phyloP scores from a whole-genome alignment of 139 green algal genomes.

The Chlamydomonas eustigma region DNA sequence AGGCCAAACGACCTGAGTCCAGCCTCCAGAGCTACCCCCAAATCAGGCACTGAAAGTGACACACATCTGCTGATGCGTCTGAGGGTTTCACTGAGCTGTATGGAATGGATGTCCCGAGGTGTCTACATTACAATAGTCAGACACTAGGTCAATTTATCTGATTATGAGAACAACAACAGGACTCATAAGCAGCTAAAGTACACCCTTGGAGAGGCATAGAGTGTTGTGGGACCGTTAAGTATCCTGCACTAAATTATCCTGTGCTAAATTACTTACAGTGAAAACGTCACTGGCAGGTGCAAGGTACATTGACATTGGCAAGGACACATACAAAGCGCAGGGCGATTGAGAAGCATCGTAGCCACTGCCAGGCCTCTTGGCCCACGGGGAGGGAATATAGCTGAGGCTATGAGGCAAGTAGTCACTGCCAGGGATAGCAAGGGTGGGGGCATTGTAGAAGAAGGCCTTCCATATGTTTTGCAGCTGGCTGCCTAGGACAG shows the following conservation, averaged over 20 bases:
- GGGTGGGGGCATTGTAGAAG: not conserved
- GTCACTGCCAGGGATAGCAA: too few relatives aligned
- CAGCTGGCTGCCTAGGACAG: slow-evolving; percentile 26
- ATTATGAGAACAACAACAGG: too few relatives aligned
- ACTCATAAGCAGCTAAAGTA: too few relatives aligned
- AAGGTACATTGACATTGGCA: slow-evolving; percentile 11
- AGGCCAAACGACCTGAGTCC: slow-evolving; percentile 21
- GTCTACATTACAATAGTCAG: not conserved
- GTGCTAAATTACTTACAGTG: too few relatives aligned
- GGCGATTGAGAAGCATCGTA: not conserved
- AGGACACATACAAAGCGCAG: slow-evolving; percentile 23
- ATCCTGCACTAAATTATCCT: too few relatives aligned
- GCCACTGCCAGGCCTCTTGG: too few relatives aligned
- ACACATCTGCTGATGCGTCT: slow-evolving; percentile 17
- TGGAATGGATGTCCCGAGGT: not conserved
- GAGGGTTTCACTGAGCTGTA: slow-evolving; percentile 22
- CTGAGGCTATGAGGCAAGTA: too few relatives aligned
- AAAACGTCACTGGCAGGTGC: not conserved
- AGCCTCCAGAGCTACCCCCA: slow-evolving; percentile 24
- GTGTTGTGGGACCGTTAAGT: too few relatives aligned
- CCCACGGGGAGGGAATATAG: too few relatives aligned
- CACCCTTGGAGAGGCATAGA: too few relatives aligned
- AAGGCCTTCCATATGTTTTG: slow-evolving; percentile 17
- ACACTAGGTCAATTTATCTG: too few relatives aligned
- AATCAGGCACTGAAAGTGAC: slow-evolving; percentile 12